These are phyloP conservation scores for Candida sphagnicola DNA, from an alignment of 805 yeast species.

Conservation along the genomic window DNA sequence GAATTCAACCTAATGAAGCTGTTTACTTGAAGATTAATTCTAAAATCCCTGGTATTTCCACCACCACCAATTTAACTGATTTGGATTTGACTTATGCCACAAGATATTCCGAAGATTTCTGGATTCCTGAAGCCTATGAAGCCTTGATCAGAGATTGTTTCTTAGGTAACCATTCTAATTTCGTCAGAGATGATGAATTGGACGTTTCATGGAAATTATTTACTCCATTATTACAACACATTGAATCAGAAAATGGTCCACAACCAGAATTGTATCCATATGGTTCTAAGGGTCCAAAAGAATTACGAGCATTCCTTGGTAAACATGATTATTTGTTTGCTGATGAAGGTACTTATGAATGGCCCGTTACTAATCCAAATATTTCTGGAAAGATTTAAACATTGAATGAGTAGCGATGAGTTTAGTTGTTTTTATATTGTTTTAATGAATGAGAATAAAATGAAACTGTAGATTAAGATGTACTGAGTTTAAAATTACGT, in stretches of 20 bases:
- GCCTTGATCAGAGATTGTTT: constrained; percentile 87
- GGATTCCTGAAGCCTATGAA: constrained; percentile 98
- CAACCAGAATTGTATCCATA: constrained; percentile 70
- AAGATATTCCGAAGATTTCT: constrained; percentile 75
- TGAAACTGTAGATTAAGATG: too few species aligned
- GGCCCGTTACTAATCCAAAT: constrained; percentile 76
- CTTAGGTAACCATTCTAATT: constrained; percentile 92
- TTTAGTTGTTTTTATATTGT: background rate
- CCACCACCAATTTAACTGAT: constrained; percentile 79
- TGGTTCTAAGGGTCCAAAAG: constrained; percentile 86
- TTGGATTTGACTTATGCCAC: constrained; percentile 81
- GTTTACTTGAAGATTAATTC: constrained; percentile 90
- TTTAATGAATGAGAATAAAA: background rate
- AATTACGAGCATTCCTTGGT: constrained; percentile 55
- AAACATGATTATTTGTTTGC: constrained; percentile 72
- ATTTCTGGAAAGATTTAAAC: constrained; percentile 27
- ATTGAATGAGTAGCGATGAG: background rate
- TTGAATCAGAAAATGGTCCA: constrained; percentile 72
- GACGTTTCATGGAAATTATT: constrained; percentile 90
- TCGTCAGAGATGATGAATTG: constrained; percentile 96
- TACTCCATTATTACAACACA: constrained; percentile 80
- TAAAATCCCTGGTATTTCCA: constrained; percentile 88
- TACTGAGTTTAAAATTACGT: too few species aligned
- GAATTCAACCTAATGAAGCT: constrained; percentile 94
- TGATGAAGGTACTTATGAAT: constrained; percentile 66